Percentiles rank a stretch among this genome's conserved stretches.
phyloP scores from a whole-genome alignment of 305 asterid genomes.

The Rubia occidens region DNA sequence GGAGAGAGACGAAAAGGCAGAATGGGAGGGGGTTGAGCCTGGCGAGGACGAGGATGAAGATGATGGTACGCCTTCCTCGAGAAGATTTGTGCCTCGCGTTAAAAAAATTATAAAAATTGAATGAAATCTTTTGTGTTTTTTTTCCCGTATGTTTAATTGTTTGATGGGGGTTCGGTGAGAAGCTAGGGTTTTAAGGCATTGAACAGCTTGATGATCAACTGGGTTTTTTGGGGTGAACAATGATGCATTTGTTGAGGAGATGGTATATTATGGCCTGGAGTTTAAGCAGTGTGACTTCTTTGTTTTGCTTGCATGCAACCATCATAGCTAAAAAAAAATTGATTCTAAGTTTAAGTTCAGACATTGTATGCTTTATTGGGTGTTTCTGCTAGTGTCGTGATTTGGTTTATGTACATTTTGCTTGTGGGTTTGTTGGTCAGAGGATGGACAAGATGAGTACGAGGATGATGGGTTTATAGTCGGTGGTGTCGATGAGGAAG shows the following conservation, averaged over 20 bases:
- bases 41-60: slow-evolving; percentile 79
- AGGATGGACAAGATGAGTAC: slow-evolving; percentile 84
- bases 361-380: neutral
- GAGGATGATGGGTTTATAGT: slow-evolving; percentile 97
- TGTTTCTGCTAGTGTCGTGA: neutral
- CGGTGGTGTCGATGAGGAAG: slow-evolving; percentile 69
- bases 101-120: neutral
- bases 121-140: neutral
- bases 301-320: slow-evolving; percentile 6
- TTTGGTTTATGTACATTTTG: neutral
- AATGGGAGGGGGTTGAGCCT: slow-evolving; percentile 40
- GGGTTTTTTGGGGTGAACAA: neutral
- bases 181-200: neutral
- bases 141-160: neutral
- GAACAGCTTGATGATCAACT: neutral
- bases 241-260: neutral
- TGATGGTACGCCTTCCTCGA: slow-evolving; percentile 42
- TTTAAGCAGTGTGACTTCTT: neutral
- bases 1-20: slow-evolving; percentile 60
- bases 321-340: neutral
- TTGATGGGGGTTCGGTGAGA: neutral
- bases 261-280: neutral
- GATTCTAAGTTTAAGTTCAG: neutral
- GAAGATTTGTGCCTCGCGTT: neutral
- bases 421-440: slow-evolving; percentile 25